Conservation (phyloP, 306 rosid species). For the Cajanus cajan region DNA sequence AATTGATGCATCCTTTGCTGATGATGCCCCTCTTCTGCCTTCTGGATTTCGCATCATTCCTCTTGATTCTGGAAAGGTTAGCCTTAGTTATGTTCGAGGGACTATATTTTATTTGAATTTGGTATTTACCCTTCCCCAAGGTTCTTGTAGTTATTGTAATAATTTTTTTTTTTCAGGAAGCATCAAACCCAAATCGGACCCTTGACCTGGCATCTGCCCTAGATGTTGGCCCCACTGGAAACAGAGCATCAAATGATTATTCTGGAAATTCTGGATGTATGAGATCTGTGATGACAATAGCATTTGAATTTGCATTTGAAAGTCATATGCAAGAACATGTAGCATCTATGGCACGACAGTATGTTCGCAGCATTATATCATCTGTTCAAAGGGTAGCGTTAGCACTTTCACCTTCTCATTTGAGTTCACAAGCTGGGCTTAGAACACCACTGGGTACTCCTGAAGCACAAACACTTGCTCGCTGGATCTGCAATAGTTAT, state of each 20-base stretch:
- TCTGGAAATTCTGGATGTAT: slow-evolving; percentile 66
- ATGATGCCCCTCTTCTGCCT: slow-evolving; percentile 98
- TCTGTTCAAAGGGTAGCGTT: slow-evolving; percentile 98
- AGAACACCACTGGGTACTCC: slow-evolving; percentile 91
- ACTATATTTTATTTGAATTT: neutral
- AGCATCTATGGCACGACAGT: slow-evolving; percentile 96
- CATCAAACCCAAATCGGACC: slow-evolving; percentile 97
- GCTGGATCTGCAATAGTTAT: slow-evolving; percentile 96
- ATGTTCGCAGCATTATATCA: slow-evolving; percentile 95
- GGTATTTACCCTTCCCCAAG: neutral
- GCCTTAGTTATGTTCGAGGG: slow-evolving; percentile 20
- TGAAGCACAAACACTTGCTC: slow-evolving; percentile 97
- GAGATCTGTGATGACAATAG: slow-evolving; percentile 98
- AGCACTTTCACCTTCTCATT: slow-evolving; percentile 93
- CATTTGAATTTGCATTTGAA: slow-evolving; percentile 97
- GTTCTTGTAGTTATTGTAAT: neutral
- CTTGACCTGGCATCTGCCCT: slow-evolving; percentile 98
- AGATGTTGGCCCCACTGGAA: slow-evolving; percentile 84
- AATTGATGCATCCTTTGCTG: slow-evolving; percentile 97
- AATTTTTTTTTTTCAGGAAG: slow-evolving; percentile 53
- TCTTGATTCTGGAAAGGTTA: slow-evolving; percentile 93
- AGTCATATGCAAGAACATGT: slow-evolving; percentile 99
- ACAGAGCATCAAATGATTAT: slow-evolving; percentile 61
- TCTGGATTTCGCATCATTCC: slow-evolving; percentile 99
- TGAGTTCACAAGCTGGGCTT: slow-evolving; percentile 85